Evolutionary conservation across 192 early-diverging fungal species (phyloP).

Genomic region (Coemansia reversa): DNA sequence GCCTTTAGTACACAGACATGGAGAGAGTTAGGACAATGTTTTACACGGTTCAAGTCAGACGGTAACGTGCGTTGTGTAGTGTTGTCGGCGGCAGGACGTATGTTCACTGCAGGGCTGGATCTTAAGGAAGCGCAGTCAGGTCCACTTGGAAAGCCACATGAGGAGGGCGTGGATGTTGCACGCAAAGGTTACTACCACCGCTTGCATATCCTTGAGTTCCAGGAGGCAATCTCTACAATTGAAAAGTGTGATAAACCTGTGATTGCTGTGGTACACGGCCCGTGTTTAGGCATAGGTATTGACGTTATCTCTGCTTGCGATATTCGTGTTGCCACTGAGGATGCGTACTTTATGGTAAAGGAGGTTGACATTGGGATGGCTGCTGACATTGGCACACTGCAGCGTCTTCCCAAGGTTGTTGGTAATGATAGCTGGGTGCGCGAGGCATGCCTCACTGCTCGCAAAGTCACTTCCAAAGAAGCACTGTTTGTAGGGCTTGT

Average conservation of each 20-base stretch:
- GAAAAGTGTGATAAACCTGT: conserved; percentile 87
- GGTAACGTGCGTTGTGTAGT: conserved; percentile 72
- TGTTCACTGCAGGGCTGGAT: conserved; percentile 94
- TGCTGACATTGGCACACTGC: conserved; percentile 91
- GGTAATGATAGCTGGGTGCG: conserved; percentile 89
- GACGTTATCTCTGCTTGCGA: conserved; percentile 92
- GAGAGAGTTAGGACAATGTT: conserved; percentile 65
- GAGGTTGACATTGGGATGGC: conserved; percentile 93
- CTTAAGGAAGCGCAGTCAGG: conserved; percentile 54
- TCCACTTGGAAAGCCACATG: conserved; percentile 15
- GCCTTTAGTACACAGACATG: conserved; percentile 71
- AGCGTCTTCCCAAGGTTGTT: conserved; percentile 92
- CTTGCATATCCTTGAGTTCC: conserved; percentile 53
- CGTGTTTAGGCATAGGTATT: conserved; percentile 83
- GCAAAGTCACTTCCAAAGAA: conserved; percentile 67
- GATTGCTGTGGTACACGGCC: conserved; percentile 82
- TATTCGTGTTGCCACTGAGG: conserved; percentile 76
- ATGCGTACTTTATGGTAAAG: conserved; percentile 83
- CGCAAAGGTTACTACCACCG: conserved; percentile 53
- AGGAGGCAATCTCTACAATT: conserved; percentile 72
- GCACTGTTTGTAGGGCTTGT: conserved; percentile 64
- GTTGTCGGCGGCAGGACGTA: conserved; percentile 67
- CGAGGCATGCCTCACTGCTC: conserved; percentile 85
- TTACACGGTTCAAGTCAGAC: conserved; percentile 61
- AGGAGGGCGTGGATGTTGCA: conserved; percentile 23